Percentiles rank a stretch among this genome's conserved stretches.
Evolutionary conservation across 768 basidiomycete species (phyloP).

Genomic region (Austroboletus eburneus): DNA sequence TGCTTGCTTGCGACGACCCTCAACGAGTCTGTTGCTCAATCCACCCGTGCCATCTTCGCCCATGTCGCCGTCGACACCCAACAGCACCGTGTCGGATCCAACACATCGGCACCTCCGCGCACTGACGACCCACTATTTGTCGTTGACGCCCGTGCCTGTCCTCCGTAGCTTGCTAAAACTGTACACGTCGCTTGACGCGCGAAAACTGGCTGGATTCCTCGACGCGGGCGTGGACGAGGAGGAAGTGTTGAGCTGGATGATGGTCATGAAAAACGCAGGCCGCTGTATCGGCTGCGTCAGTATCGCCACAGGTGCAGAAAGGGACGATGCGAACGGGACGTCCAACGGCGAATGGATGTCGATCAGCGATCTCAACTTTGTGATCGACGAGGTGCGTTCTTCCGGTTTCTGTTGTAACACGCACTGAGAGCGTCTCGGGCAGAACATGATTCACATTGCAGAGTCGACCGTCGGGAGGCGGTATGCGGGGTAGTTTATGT

Average conservation of each 20-base stretch:
- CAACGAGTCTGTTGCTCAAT: slow-evolving; percentile 50
- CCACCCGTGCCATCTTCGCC: slow-evolving; percentile 35
- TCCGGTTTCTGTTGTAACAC: too few species aligned
- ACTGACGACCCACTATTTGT: slow-evolving; percentile 78
- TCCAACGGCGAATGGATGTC: slow-evolving; percentile 83
- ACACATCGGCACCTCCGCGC: slow-evolving; percentile 80
- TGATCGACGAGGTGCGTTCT: slow-evolving; percentile 86
- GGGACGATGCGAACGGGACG: slow-evolving; percentile 29
- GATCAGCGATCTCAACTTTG: slow-evolving; percentile 93
- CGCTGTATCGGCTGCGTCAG: slow-evolving; percentile 55
- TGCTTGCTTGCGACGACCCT: slow-evolving; percentile 88
- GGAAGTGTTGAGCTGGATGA: slow-evolving; percentile 92
- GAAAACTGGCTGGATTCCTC: slow-evolving; percentile 88
- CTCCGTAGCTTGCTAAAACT: slow-evolving; percentile 90
- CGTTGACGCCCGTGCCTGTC: slow-evolving; percentile 75
- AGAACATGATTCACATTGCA: slow-evolving; percentile 97
- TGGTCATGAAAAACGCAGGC: slow-evolving; percentile 90
- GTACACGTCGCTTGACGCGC: slow-evolving; percentile 89
- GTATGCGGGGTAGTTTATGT: slow-evolving; percentile 97
- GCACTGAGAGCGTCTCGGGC: not conserved
- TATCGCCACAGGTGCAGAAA: slow-evolving; percentile 40
- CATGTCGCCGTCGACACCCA: slow-evolving; percentile 18
- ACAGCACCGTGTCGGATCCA: slow-evolving; percentile 47
- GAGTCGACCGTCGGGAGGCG: slow-evolving; percentile 92
- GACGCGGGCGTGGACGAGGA: slow-evolving; percentile 78